These are phyloP conservation scores for Cladophialophora immunda DNA, from an alignment of 2,329 filamentous ascomycete genomes.

Conservation along the genomic window DNA sequence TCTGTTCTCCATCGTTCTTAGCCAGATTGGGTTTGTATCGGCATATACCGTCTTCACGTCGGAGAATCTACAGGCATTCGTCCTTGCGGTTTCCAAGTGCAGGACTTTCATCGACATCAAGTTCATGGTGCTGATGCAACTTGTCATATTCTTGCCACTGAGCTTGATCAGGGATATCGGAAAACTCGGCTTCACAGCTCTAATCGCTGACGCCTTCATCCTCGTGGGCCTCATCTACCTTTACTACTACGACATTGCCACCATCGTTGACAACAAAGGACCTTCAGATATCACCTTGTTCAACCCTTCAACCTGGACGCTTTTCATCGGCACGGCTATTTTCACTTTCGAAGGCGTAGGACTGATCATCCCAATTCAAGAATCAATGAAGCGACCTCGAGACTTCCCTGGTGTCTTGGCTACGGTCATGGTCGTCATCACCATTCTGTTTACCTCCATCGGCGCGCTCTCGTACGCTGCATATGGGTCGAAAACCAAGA, in stretches of 20 bases:
- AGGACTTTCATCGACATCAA: slow-evolving; percentile 84
- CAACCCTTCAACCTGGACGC: slow-evolving; percentile 90
- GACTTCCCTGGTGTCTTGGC: slow-evolving; percentile 91
- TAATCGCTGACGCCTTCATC: slow-evolving; percentile 94
- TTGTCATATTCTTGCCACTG: slow-evolving; percentile 93
- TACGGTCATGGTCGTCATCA: slow-evolving; percentile 94
- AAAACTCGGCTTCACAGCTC: slow-evolving; percentile 93
- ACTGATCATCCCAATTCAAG: slow-evolving; percentile 96
- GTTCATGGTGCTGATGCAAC: slow-evolving; percentile 90
- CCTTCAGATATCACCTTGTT: slow-evolving; percentile 88
- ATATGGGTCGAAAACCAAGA: slow-evolving; percentile 94
- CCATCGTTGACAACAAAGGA: slow-evolving; percentile 76
- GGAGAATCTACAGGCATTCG: slow-evolving; percentile 93
- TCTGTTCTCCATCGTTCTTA: slow-evolving; percentile 89
- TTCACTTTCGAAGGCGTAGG: slow-evolving; percentile 99
- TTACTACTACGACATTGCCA: slow-evolving; percentile 93
- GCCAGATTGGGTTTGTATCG: slow-evolving; percentile 92
- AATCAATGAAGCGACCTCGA: slow-evolving; percentile 89
- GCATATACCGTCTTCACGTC: slow-evolving; percentile 98
- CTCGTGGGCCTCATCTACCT: slow-evolving; percentile 90
- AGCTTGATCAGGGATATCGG: slow-evolving; percentile 95
- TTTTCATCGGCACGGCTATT: slow-evolving; percentile 98
- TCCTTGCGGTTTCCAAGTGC: slow-evolving; percentile 89
- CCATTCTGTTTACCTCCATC: slow-evolving; percentile 86
- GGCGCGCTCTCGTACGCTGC: slow-evolving; percentile 95